These are phyloP conservation scores for Populus ilicifolia DNA, from an alignment of 345 rosid genomes.

Conservation along the genomic window DNA sequence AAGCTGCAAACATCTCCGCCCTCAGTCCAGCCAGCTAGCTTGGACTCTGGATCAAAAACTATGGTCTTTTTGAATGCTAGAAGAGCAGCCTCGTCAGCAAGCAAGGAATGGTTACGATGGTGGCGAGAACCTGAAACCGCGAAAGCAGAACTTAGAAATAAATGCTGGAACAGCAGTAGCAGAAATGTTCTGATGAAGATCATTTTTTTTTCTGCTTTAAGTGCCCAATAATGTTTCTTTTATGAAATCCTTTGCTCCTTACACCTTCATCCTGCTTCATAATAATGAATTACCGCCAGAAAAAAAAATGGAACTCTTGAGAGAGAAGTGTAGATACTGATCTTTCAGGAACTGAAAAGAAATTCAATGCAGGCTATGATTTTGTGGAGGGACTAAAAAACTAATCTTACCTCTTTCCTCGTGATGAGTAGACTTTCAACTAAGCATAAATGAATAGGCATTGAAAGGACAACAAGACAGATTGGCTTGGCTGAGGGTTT, in stretches of 20 bases:
- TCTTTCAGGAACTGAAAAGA: background rate
- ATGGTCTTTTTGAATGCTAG: constrained; percentile 39
- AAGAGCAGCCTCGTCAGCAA: constrained; percentile 44
- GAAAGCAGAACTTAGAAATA: constrained; percentile 2
- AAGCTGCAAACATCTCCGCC: constrained; percentile 40
- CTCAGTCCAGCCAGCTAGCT: constrained; percentile 39
- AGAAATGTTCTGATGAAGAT: constrained; percentile 14
- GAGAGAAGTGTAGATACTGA: background rate
- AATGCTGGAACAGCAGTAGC: constrained; percentile 22
- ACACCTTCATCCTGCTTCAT: constrained; percentile 8
- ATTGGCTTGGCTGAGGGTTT: too few relatives aligned
- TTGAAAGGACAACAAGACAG: background rate
- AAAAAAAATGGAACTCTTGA: background rate
- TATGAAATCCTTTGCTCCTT: background rate
- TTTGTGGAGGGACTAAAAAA: constrained; percentile 5
- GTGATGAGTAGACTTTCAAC: constrained; percentile 31
- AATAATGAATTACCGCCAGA: background rate
- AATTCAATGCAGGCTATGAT: constrained; percentile 15
- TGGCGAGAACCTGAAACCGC: constrained; percentile 14
- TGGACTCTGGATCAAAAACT: constrained; percentile 27
- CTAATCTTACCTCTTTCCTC: background rate
- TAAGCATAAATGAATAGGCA: constrained; percentile 14
- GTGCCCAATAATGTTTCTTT: background rate
- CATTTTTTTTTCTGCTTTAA: constrained; percentile 12
- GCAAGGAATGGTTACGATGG: constrained; percentile 28